phyloP scores from a whole-genome alignment of 2,329 filamentous ascomycete species.

The Phoma herbarum region DNA sequence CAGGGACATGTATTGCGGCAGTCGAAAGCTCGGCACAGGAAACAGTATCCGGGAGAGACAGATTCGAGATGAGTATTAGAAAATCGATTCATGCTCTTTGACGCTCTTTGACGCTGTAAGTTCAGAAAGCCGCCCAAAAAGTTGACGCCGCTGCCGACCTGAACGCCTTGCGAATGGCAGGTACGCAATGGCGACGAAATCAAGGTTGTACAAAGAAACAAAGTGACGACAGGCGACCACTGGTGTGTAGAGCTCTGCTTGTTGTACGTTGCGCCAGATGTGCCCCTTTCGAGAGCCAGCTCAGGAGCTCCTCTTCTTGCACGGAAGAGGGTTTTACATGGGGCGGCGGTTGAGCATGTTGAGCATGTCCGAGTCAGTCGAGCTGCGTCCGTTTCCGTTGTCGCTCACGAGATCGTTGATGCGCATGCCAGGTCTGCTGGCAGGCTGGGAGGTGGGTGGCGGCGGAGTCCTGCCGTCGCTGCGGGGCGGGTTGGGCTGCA shows the following conservation, averaged over 20 bases:
- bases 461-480: slow-evolving; percentile 54
- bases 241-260: slow-evolving; percentile 13
- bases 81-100: slow-evolving; percentile 31
- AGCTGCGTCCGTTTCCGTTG: slow-evolving; percentile 50
- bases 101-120: slow-evolving; percentile 32
- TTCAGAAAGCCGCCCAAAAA: slow-evolving; percentile 36
- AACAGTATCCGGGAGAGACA: slow-evolving; percentile 20
- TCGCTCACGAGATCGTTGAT: slow-evolving; percentile 54
- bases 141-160: slow-evolving; percentile 30
- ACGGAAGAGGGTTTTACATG: slow-evolving; percentile 36
- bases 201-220: slow-evolving; percentile 36
- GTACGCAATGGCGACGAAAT: slow-evolving; percentile 25
- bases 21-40: slow-evolving; percentile 18
- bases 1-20: slow-evolving; percentile 18
- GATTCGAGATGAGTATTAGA: slow-evolving; percentile 23
- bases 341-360: slow-evolving; percentile 54
- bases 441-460: slow-evolving; percentile 45
- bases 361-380: slow-evolving; percentile 55
- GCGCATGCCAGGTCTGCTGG: slow-evolving; percentile 52
- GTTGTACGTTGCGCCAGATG: slow-evolving; percentile 21
- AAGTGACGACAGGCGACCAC: slow-evolving; percentile 18
- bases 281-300: slow-evolving; percentile 45
- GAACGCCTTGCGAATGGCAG: slow-evolving; percentile 27
- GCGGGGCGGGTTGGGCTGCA: slow-evolving; percentile 48
- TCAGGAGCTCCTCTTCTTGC: slow-evolving; percentile 31